Conservation (phyloP, 169 alveolate species). For the Plasmodium knowlesi region DNA sequence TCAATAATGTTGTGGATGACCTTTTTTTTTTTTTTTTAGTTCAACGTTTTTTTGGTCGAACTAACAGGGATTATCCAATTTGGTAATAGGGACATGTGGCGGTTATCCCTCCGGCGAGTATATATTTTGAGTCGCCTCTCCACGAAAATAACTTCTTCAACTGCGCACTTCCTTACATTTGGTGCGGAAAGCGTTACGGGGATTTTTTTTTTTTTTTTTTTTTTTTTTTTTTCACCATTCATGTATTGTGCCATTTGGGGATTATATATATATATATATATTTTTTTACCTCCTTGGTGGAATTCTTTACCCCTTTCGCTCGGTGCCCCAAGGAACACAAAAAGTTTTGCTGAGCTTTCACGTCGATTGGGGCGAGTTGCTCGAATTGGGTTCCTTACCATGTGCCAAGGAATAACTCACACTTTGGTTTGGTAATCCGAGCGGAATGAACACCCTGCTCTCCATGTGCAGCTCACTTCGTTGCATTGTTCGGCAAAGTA, state of each 20-base stretch:
- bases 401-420: background rate
- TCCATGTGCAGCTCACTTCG: background rate
- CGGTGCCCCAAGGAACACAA: background rate
- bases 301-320: background rate
- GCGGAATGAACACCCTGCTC: background rate
- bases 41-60: background rate
- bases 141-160: background rate
- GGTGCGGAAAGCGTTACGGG: background rate
- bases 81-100: background rate
- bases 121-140: background rate
- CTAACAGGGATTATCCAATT: background rate
- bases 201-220: background rate
- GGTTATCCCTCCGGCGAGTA: background rate
- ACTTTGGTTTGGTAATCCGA: background rate
- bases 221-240: background rate
- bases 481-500: background rate
- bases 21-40: too few relatives aligned
- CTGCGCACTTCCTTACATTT: background rate
- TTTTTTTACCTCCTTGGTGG: background rate
- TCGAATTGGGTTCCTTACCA: too few relatives aligned
- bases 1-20: background rate
- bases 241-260: background rate
- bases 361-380: background rate
- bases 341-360: background rate
- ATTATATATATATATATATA: too few relatives aligned